A percentile compares a stretch with the other conserved stretches of the same genome.
These are phyloP conservation scores for Ambrosia hybrid DNA, from an alignment of 140 eudicot species.

Conservation along the genomic window DNA sequence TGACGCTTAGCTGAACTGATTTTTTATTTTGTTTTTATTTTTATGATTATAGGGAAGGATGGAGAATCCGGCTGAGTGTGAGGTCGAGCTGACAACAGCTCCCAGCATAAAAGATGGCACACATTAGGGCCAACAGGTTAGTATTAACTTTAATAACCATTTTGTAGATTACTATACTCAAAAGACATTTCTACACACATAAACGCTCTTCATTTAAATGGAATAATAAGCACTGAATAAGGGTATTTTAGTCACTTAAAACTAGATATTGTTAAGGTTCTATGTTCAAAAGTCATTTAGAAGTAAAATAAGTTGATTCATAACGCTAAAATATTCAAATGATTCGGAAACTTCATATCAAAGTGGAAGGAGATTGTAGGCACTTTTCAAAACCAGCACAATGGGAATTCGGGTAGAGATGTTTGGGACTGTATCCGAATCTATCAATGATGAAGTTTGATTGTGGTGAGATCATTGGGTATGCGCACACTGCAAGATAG, in stretches of 20 bases:
- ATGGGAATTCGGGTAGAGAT: slow-evolving; percentile 60
- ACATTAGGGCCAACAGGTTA: slow-evolving; percentile 99
- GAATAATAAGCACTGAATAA: too few species aligned
- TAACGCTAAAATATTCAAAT: too few species aligned
- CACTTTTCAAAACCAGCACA: slow-evolving; percentile 53
- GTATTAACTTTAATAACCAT: slow-evolving; percentile 6
- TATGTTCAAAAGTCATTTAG: too few species aligned
- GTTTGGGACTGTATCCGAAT: slow-evolving; percentile 46
- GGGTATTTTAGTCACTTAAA: too few species aligned
- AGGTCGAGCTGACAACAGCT: slow-evolving; percentile 86
- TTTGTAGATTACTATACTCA: background rate
- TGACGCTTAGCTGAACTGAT: too few species aligned
- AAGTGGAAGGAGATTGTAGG: slow-evolving; percentile 92
- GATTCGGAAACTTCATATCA: slow-evolving; percentile 28
- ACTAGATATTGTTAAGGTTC: too few species aligned
- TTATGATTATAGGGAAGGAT: slow-evolving; percentile 4
- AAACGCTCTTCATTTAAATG: too few species aligned
- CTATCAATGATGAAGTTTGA: slow-evolving; percentile 78
- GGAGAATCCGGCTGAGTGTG: slow-evolving; percentile 31
- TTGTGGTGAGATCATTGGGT: slow-evolving; percentile 81
- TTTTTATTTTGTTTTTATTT: background rate
- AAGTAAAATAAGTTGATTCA: too few species aligned
- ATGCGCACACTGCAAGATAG: slow-evolving; percentile 77
- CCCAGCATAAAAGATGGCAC: slow-evolving; percentile 64
- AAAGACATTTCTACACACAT: background rate